Conservation (phyloP, 2,329 filamentous ascomycete genomes). For the Incumbomyces delicatus region DNA sequence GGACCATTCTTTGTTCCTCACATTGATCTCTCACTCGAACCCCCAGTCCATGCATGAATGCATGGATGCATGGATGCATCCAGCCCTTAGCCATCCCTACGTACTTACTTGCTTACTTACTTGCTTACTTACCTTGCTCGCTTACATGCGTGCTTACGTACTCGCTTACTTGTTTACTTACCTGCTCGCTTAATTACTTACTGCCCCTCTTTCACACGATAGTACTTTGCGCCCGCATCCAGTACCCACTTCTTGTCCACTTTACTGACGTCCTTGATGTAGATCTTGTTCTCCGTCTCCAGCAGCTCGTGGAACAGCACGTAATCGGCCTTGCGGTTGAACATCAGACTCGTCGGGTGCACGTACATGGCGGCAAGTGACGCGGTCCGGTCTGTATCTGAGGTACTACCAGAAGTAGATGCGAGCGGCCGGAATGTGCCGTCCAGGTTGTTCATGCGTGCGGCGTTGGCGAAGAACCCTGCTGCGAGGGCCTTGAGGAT, state of each 20-base stretch:
- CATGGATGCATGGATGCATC: too few relatives aligned
- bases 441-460: conserved; percentile 79
- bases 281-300: conserved; percentile 80
- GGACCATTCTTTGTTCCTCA: too few relatives aligned
- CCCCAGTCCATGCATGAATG: too few relatives aligned
- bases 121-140: too few relatives aligned
- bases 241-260: conserved; percentile 87
- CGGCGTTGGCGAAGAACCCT: conserved; percentile 88
- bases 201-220: conserved; percentile 45
- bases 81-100: too few relatives aligned
- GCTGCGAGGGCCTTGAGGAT: conserved; percentile 77
- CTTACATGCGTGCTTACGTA: too few relatives aligned
- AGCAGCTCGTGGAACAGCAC: conserved; percentile 90
- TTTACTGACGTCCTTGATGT: conserved; percentile 83
- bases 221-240: conserved; percentile 80
- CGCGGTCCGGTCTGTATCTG: too few relatives aligned
- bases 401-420: conserved; percentile 36
- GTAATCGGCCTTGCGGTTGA: conserved; percentile 94
- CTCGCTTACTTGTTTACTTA: too few relatives aligned
- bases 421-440: conserved; percentile 82
- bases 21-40: too few relatives aligned
- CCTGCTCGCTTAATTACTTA: too few relatives aligned
- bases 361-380: conserved; percentile 75
- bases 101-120: too few relatives aligned
- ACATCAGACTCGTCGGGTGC: conserved; percentile 88